Percentiles rank a stretch among this genome's conserved stretches.
These are phyloP conservation scores for Astrephomene gubernaculifera DNA, from an alignment of 139 green algal species.

Conservation along the genomic window DNA sequence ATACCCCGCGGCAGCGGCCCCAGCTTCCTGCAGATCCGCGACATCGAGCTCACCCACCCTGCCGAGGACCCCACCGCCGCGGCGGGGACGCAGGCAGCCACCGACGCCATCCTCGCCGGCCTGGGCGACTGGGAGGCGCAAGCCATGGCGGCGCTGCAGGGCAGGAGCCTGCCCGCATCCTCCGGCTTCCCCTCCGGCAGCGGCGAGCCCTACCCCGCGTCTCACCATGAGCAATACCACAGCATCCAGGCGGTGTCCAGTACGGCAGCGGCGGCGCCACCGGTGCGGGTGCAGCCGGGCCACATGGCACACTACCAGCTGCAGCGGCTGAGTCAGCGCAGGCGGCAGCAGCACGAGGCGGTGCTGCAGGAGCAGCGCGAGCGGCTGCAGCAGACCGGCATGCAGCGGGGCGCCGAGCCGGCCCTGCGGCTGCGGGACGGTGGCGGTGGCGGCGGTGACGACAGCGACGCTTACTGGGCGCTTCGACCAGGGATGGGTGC, in stretches of 20 bases:
- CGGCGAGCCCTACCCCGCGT: too few species aligned
- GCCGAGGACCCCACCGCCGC: neutral
- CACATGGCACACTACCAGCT: neutral
- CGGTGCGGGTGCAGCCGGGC: neutral
- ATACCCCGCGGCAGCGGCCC: conserved; percentile 28
- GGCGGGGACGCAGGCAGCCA: neutral
- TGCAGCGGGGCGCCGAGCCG: neutral
- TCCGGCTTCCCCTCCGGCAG: too few species aligned
- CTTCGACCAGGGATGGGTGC: too few species aligned
- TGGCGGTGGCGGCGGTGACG: too few species aligned
- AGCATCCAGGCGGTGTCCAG: too few species aligned
- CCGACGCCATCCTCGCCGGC: neutral
- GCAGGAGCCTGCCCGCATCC: neutral
- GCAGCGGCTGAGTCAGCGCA: neutral
- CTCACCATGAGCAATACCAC: neutral
- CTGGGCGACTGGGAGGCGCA: conserved; percentile 13
- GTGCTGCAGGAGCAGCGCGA: neutral
- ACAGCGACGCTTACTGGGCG: too few species aligned
- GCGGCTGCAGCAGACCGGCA: neutral
- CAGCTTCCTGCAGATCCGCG: conserved; percentile 24
- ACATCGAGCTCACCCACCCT: neutral
- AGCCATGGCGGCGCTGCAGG: conserved; percentile 22
- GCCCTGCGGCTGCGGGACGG: neutral
- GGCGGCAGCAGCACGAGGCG: neutral
- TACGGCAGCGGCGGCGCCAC: neutral